Evolutionary conservation across 2,329 filamentous ascomycete species (phyloP).

Genomic region (Pestalotiopsis fici): DNA sequence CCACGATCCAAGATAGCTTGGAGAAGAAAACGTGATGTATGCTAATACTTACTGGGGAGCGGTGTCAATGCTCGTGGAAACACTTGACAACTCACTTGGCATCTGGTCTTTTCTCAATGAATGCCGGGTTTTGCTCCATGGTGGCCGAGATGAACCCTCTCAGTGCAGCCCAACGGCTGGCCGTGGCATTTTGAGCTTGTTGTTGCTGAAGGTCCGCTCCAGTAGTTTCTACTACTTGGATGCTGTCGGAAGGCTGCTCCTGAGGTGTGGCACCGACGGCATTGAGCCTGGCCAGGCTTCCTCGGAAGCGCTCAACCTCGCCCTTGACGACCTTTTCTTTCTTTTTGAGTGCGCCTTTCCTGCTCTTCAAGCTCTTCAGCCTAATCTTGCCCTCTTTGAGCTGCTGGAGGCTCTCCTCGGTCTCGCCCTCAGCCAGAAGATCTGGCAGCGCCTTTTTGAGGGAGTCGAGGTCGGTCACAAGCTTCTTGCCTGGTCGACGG

Average conservation of each 20-base stretch:
- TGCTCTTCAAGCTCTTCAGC: constrained; percentile 73
- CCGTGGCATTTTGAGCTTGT: constrained; percentile 36
- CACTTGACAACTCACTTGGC: constrained; percentile 16
- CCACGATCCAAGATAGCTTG: no score
- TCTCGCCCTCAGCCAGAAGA: constrained; percentile 46
- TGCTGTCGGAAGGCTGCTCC: constrained; percentile 5
- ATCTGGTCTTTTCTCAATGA: constrained; percentile 41
- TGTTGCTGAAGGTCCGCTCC: not conserved
- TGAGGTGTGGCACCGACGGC: constrained; percentile 30
- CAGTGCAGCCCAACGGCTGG: constrained; percentile 77
- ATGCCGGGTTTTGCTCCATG: constrained; percentile 86
- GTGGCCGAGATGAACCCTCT: constrained; percentile 82
- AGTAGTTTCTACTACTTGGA: constrained; percentile 16
- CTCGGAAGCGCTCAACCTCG: constrained; percentile 83
- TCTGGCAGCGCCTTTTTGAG: constrained; percentile 81
- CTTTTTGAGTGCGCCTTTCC: constrained; percentile 78
- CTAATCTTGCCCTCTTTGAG: constrained; percentile 62
- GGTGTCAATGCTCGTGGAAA: not conserved
- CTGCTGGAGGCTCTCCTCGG: constrained; percentile 42
- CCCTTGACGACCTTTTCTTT: constrained; percentile 78
- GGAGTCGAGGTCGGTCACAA: constrained; percentile 72
- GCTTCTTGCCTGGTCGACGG: constrained; percentile 73
- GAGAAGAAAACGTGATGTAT: not conserved
- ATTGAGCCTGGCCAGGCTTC: constrained; percentile 77
- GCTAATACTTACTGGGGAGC: not conserved